Percentiles rank a stretch among this genome's conserved stretches.
Evolutionary conservation across 768 basidiomycete species (phyloP).

Genomic region (Dentipellis sp.): DNA sequence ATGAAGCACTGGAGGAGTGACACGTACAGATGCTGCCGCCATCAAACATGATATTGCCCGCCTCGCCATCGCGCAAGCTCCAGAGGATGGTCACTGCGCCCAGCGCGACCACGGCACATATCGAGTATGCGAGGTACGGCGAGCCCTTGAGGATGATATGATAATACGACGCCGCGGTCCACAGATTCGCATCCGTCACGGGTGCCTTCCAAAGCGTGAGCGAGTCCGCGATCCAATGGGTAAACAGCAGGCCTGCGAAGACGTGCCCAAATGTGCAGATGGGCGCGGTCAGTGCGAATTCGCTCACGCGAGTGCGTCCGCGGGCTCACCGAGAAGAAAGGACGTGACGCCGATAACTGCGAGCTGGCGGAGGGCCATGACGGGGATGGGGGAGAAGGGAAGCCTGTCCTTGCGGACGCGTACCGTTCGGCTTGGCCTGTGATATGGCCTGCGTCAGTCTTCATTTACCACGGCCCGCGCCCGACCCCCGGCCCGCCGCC

Average conservation of each 20-base stretch:
- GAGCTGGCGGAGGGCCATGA: conserved; percentile 55
- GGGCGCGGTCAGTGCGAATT: neutral
- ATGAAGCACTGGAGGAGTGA: neutral
- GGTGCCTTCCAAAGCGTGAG: conserved; percentile 85
- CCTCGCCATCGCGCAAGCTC: conserved; percentile 69
- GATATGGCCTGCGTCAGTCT: too few species aligned
- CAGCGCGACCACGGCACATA: conserved; percentile 44
- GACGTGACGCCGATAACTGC: conserved; percentile 72
- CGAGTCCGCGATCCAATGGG: conserved; percentile 92
- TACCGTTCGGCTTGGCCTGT: too few species aligned
- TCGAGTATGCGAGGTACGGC: conserved; percentile 42
- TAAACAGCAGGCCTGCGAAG: conserved; percentile 62
- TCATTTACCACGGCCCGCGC: neutral
- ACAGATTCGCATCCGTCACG: conserved; percentile 69
- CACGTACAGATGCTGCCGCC: conserved; percentile 79
- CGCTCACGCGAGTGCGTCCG: conserved; percentile 1
- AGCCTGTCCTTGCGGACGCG: neutral
- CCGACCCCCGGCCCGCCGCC: neutral
- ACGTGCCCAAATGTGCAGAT: neutral
- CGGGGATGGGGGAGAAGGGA: neutral
- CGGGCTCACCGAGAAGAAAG: conserved; percentile 61
- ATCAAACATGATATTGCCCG: conserved; percentile 87
- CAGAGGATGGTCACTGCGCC: conserved; percentile 65
- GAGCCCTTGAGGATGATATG: conserved; percentile 66
- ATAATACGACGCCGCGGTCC: conserved; percentile 79